These are phyloP conservation scores for Wickerhamomyces strasburgensis DNA, from an alignment of 805 yeast genomes.

Conservation along the genomic window DNA sequence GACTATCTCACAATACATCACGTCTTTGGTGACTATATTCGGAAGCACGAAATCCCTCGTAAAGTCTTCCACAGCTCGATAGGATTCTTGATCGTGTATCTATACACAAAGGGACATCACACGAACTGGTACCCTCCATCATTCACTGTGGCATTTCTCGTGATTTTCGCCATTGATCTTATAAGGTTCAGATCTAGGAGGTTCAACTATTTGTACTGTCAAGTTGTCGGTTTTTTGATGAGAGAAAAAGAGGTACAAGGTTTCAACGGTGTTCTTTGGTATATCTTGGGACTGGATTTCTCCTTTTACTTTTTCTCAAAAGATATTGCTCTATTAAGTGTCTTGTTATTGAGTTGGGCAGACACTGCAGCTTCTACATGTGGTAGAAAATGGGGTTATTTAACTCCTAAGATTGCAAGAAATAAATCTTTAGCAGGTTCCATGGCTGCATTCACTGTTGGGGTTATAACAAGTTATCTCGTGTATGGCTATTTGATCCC, in stretches of 20 bases:
- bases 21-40: conserved; percentile 47
- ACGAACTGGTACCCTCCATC: conserved; percentile 55
- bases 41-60: conserved; percentile 85
- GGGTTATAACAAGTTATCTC: conserved; percentile 58
- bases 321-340: conserved; percentile 74
- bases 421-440: conserved; percentile 90
- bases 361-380: conserved; percentile 95
- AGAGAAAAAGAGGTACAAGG: conserved; percentile 71
- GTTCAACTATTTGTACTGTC: conserved; percentile 66
- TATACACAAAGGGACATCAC: conserved; percentile 60
- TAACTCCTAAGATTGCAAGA: conserved; percentile 70
- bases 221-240: conserved; percentile 72
- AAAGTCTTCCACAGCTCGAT: conserved; percentile 85
- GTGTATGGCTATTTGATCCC: conserved; percentile 77
- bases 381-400: conserved; percentile 81
- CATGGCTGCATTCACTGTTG: conserved; percentile 74
- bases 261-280: conserved; percentile 87
- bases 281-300: conserved; percentile 68
- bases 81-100: conserved; percentile 72
- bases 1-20: conserved; percentile 35
- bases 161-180: conserved; percentile 59
- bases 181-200: conserved; percentile 55
- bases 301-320: conserved; percentile 70
- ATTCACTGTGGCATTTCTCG: conserved; percentile 47
- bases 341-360: conserved; percentile 87